Evolutionary conservation across 148 eudicot genomes (phyloP), one percentile per base, ranked within the genome.

Genomic region (Simmondsia chinensis): DNA sequence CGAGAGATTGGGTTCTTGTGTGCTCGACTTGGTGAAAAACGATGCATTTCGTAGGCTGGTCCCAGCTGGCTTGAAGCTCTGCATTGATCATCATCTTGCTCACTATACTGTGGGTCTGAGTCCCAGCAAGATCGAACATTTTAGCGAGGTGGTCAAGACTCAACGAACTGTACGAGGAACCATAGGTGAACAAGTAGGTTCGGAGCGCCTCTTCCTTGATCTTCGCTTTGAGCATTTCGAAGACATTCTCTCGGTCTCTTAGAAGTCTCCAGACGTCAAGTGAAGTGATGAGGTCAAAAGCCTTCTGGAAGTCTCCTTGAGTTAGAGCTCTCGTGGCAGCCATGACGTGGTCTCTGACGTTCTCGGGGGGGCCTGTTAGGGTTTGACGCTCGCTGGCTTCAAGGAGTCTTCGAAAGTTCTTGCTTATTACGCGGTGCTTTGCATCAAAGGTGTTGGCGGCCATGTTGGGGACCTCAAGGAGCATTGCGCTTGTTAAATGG

Each of bases 401-500:
- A 1, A 82, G 83, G 33, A 69, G 59, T 53, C 80, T 65, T 1
- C 83, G 53, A 50, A 82, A 76, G 1, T 65, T 82, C 60, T 67
- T 82, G 68, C 94, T 82, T 17, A 79, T 70, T 43, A 78, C 59
- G 21, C 42, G 70, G 39, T 74, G 94, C 50, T 63, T 78, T 25
- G 83, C 66, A 14, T 82, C 86, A 33, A 58, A 72, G 41, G 52
- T 50, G 59, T 72, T 69, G 50, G 86, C 77, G 1, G 94, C 94
- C 77, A 82, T 82, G 72, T 82, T 75, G 10, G 94, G 86, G 29
- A 82, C 94, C 63, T 82, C 94, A 1, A 82, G 73, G 49, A 82
- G 65, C 86, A 82, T 82, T 20, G 94, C 94, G 53, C 94, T 67
- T 12, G 68, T 82, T 25, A 82, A 48, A 51, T 82, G 94, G 14